Evolutionary conservation across 2,329 filamentous ascomycete genomes (phyloP).

Genomic region (Dryadomyces quercivorus): DNA sequence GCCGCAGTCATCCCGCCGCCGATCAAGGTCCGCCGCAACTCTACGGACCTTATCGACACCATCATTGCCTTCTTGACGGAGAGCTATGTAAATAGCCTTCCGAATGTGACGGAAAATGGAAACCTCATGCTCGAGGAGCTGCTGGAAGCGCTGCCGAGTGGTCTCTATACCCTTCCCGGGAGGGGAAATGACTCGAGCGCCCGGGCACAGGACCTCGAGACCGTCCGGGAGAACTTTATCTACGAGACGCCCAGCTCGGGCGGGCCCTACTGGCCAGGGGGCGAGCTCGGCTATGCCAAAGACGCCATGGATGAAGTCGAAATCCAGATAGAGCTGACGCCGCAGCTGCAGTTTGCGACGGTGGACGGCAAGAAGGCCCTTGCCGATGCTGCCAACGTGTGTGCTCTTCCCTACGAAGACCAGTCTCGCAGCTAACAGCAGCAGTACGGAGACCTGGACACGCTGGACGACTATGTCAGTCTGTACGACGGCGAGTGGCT

Average conservation of each 20-base stretch:
- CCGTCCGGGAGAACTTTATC: background rate
- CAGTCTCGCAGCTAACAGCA: background rate
- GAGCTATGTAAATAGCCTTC: background rate
- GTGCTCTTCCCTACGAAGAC: too few relatives aligned
- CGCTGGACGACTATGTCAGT: conserved; percentile 24
- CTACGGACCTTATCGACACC: background rate
- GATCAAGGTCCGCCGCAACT: background rate
- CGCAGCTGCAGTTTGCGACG: background rate
- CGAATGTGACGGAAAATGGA: background rate
- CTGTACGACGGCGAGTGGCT: conserved; percentile 31
- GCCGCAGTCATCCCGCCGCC: background rate
- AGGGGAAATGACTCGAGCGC: background rate
- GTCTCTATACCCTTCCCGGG: background rate
- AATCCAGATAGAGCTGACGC: background rate
- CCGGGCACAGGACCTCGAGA: background rate
- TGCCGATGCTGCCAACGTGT: background rate
- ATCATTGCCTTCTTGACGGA: background rate
- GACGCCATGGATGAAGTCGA: conserved; percentile 6
- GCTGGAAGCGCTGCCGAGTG: background rate
- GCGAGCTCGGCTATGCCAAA: conserved; percentile 6
- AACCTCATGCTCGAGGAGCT: background rate
- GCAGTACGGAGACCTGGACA: conserved; percentile 18
- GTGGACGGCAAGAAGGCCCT: background rate
- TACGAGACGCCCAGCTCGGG: background rate
- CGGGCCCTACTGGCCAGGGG: conserved; percentile 10